A percentile compares a stretch with the other conserved stretches of the same genome.
Evolutionary conservation across 2,329 filamentous ascomycete species (phyloP).

Genomic region (Colletotrichum nymphaeae): DNA sequence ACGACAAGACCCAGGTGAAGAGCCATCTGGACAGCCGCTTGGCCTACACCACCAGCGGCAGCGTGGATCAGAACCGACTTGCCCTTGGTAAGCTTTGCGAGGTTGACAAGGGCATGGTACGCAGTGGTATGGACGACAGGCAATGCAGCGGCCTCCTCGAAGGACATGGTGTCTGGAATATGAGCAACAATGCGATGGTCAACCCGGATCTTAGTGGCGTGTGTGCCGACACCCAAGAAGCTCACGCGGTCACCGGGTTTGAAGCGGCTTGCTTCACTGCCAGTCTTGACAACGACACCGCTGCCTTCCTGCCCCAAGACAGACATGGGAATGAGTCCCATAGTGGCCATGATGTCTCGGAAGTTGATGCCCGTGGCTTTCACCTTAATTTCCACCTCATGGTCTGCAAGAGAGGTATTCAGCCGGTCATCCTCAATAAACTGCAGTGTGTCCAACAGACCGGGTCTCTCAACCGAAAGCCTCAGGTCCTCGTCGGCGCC

Average conservation of each 20-base stretch:
- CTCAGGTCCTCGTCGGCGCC: constrained; percentile 6
- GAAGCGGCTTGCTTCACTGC: constrained; percentile 32
- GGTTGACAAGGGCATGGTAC: constrained; percentile 43
- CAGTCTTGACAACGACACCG: constrained; percentile 38
- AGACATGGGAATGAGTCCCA: constrained; percentile 40
- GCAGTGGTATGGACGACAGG: constrained; percentile 48
- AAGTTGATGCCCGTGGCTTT: constrained; percentile 49
- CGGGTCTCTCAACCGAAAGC: constrained; percentile 35
- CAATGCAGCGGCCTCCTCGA: constrained; percentile 45
- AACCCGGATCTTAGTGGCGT: neutral
- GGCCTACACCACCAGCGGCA: constrained; percentile 42
- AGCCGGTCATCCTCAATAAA: constrained; percentile 42
- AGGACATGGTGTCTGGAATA: constrained; percentile 49
- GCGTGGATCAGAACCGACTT: constrained; percentile 44
- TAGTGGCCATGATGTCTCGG: constrained; percentile 47
- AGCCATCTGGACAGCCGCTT: constrained; percentile 41
- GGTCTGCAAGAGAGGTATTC: constrained; percentile 27
- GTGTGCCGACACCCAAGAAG: constrained; percentile 25
- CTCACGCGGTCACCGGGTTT: constrained; percentile 26
- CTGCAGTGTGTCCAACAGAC: constrained; percentile 43
- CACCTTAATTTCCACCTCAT: constrained; percentile 45
- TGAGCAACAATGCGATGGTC: constrained; percentile 33
- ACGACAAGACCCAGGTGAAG: constrained; percentile 45
- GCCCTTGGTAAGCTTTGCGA: constrained; percentile 41
- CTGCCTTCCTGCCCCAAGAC: constrained; percentile 42